Evolutionary conservation across 2,329 filamentous ascomycete species (phyloP), one percentile per base, ranked within the genome.

Genomic region (Dryadomyces quercus-mongolicae): DNA sequence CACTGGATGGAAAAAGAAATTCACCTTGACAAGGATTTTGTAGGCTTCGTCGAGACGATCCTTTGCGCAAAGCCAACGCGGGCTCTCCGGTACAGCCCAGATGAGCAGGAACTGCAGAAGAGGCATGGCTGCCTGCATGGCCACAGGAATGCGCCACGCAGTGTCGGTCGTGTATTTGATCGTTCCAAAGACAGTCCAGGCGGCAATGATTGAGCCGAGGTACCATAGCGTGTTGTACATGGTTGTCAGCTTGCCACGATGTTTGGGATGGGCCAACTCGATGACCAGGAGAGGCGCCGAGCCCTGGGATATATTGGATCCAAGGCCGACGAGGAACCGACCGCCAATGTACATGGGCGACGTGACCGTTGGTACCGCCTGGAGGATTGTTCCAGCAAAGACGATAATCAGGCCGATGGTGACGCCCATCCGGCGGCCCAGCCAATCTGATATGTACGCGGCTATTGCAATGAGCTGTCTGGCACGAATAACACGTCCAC

Each of bases 241-340:
- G 12, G 73, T 68, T 1, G 73, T 76, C 43, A 76, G 66, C 51
- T 67, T 67, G 50, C 67, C 74, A 55, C 74, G 67, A 58, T 77
- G 73, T 59, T 74, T 73, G 12, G 74, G 74, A 60, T 77, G 74
- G 61, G 68, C 70, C 40, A 77, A 65, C 62, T 77, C 74, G n/a
- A 69, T 70, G 34, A 76, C 67, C 7, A 76, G 66, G 18, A 76
- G 64, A 1, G 74, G 74, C 9, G 71, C 71, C 1, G 71, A 69
- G 55, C 71, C 67, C 56, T 75, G 73, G 2, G 71, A 66, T 40
- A 76, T 63, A 50, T 68, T 70, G 61, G 49, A 40, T 38, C 75
- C 75, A 48, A 80, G 76, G 51, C 76, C 76, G 50, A 80, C 70
- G 54, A 80, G 64, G 60, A 78, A 76, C 53, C 77, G 69, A 52